Conservation (phyloP, 768 basidiomycete species). For the Cyclocybe aegerita region DNA sequence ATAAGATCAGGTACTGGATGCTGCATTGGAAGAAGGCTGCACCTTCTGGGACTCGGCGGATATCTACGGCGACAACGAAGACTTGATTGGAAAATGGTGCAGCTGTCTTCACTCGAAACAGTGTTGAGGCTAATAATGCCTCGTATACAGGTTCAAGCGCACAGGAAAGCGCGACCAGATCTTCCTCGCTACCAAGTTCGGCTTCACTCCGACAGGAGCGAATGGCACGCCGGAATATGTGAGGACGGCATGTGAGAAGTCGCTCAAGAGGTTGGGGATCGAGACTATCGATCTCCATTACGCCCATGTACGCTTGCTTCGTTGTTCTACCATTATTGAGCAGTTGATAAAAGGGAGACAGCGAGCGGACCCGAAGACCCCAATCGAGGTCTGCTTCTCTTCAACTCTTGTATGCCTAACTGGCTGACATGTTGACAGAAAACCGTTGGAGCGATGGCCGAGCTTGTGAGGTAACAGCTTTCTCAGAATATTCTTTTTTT, state of each 20-base stretch:
- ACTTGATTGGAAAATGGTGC: slow-evolving; percentile 34
- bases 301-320: slow-evolving; percentile 32
- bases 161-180: slow-evolving; percentile 51
- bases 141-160: slow-evolving; percentile 38
- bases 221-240: slow-evolving; percentile 37
- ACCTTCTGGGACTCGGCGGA: slow-evolving; percentile 51
- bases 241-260: slow-evolving; percentile 30
- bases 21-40: slow-evolving; percentile 39
- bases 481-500: background rate
- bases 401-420: background rate
- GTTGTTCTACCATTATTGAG: background rate
- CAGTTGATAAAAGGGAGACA: background rate
- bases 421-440: slow-evolving; percentile 15
- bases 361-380: slow-evolving; percentile 38
- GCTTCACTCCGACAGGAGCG: slow-evolving; percentile 14
- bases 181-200: slow-evolving; percentile 64
- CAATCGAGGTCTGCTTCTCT: slow-evolving; percentile 43
- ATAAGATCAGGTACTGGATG: slow-evolving; percentile 34
- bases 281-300: slow-evolving; percentile 46
- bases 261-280: slow-evolving; percentile 39
- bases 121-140: too few relatives aligned
- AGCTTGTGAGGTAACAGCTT: slow-evolving; percentile 47
- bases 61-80: slow-evolving; percentile 44
- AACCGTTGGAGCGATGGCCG: slow-evolving; percentile 49
- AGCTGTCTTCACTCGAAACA: background rate